Conservation (phyloP, 495 filamentous ascomycete species). For the Aspergillus kassunensis region DNA sequence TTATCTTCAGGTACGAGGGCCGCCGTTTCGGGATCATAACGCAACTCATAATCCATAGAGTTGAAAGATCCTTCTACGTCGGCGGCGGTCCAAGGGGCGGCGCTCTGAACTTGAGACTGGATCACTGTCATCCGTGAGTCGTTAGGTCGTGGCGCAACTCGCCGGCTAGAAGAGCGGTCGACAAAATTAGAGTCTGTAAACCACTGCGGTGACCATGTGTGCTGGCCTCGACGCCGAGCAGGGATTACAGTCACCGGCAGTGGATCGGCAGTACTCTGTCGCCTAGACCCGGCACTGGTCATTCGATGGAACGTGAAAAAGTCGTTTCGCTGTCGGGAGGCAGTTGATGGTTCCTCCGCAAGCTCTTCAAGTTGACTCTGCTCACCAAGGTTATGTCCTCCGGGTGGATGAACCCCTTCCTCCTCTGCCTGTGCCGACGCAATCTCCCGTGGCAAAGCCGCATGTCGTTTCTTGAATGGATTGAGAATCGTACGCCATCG, state of each 20-base stretch:
- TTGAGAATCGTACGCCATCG: constrained; percentile 51
- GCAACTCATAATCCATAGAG: constrained; percentile 30
- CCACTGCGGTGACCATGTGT: constrained; percentile 41
- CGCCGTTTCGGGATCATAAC: constrained; percentile 45
- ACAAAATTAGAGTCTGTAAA: constrained; percentile 19
- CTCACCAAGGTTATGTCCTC: constrained; percentile 7
- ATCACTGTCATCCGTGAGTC: constrained; percentile 37
- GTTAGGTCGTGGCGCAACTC: constrained; percentile 11
- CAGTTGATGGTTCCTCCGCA: constrained; percentile 21
- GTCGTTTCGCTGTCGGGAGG: constrained; percentile 18
- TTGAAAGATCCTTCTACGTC: constrained; percentile 26
- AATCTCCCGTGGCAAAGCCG: constrained; percentile 52
- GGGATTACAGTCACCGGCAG: constrained; percentile 67
- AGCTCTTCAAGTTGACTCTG: constrained; percentile 14
- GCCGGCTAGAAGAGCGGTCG: constrained; percentile 16
- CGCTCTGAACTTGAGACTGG: constrained; percentile 33
- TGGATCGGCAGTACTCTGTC: constrained; percentile 27
- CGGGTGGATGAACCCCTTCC: constrained; percentile 18
- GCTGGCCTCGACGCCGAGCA: constrained; percentile 53
- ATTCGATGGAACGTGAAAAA: constrained; percentile 33
- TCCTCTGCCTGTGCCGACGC: constrained; percentile 46
- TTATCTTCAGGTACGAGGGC: constrained; percentile 34
- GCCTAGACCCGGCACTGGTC: constrained; percentile 20
- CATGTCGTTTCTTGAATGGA: constrained; percentile 50
- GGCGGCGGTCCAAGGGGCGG: constrained; percentile 38